Evolutionary conservation across 1,284 basidiomycete genomes (phyloP), one percentile per base, ranked within the genome.

Genomic region (Neonothopanus nambi): DNA sequence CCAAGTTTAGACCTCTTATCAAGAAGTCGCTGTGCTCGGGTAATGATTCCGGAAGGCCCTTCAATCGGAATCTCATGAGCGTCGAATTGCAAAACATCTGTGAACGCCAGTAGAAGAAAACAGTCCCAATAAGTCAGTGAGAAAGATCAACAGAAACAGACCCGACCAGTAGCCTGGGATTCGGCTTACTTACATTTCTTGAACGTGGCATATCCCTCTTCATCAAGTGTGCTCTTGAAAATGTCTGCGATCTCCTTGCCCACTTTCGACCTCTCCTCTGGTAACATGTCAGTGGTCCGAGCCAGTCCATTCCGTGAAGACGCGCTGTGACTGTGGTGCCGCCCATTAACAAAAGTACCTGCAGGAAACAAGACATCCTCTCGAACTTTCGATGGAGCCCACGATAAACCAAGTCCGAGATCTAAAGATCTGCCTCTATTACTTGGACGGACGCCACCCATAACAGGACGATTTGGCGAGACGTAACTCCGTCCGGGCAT

Each of bases 61-160:
- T 90, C 84, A 46, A 91, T 80, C 6, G 87, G 83, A 45, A 90
- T 89, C 41, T 80, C 75, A 59, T 85, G 80, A 39, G 84, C 84
- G 65, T 90, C 87, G 63, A 87, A 90, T 52, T 82, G 81, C 63
- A 79, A 78, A 12, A 85, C 80, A 63, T 84, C 83, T 85, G n/a
- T n/a, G n/a, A n/a, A 24, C 3, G 23, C 13, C 24, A 11, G n/a
- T 13, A 55, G 35, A 52, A 36, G 38, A 49, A 20, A 49, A 43
- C 17, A 15, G 18, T 37, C 38, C 13, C 17, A 45, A 26, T 28
- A 35, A 13, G 49, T 51, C 21, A 45, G 28, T 11, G 12, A 48
- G 46, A 47, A 51, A 41, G 26, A 11, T 39, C 40, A 35, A 51
- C 47, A 46, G 51, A 56, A 44, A 42, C 26, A 11, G 3, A 18